Evolutionary conservation across 495 filamentous ascomycete species (phyloP), one percentile per base, ranked within the genome.

Genomic region (Thermothielavioides terrestris): DNA sequence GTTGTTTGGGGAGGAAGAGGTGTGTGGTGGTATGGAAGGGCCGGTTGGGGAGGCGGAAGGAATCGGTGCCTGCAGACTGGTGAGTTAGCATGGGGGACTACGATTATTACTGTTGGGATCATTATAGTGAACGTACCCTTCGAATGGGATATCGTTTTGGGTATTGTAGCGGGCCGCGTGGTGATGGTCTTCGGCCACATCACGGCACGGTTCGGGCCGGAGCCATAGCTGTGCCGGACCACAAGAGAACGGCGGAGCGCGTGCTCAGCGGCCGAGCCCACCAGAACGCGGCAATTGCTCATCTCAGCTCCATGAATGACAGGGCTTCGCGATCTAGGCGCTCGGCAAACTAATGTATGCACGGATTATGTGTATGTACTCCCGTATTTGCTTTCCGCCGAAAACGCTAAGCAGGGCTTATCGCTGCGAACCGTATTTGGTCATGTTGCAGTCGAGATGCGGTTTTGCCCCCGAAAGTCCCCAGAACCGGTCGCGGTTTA

Each of bases 221-320:
- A 32, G 25, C 36, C 53, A 56, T 56, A 36, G 42, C 15, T 40
- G 49, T 17, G 42, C 35, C 34, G 25, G 35, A 5, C 14, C 41
- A 26, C 27, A 18, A 46, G 26, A 10, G 27, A 31, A 27, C 10
- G 31, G 21, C 25, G 31, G 38, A 48, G 51, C 23, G 54, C 50
- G 30, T 44, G 53, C 50, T 56, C 53, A 53, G 55, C 52, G 36
- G 49, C 45, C 42, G 46, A 53, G 55, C 58, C 55, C 35, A 57
- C 42, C 49, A 52, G 40, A 26, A 63, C 50, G 38, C 60, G 49
- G 50, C 37, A 49, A 28, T 52, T 42, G 50, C 48, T 63, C 60
- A 63, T 63, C 25, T 63, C 55, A 42, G 23, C 26, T 52, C 60
- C 55, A 58, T 59, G 32, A 46, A 53, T 21, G 26, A 30, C 47